These are phyloP conservation scores for Apocynum venetum DNA, from an alignment of 257 asterid species.

Conservation along the genomic window DNA sequence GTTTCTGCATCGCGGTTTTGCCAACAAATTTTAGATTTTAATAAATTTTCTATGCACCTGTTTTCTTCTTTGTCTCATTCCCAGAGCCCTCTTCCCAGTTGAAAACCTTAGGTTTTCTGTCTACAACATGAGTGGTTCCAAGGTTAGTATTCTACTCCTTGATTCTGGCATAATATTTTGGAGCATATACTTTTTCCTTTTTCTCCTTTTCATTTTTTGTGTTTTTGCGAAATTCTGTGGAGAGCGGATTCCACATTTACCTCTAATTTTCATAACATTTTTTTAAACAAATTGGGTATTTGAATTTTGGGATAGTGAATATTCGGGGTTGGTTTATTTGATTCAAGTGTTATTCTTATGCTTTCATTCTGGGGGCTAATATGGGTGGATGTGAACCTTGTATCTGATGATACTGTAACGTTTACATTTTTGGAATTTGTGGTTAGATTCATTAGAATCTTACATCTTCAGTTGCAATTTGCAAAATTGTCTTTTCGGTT, in stretches of 20 bases:
- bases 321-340: not conserved
- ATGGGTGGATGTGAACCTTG: not conserved
- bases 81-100: constrained; percentile 25
- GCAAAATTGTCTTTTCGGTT: not conserved
- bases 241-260: not conserved
- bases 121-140: constrained; percentile 50
- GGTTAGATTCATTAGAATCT: not conserved
- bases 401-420: not conserved
- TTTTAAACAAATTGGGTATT: not conserved
- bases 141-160: constrained; percentile 36
- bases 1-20: constrained; percentile 25
- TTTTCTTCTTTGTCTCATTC: constrained; percentile 33
- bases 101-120: constrained; percentile 21
- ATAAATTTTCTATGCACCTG: constrained; percentile 23
- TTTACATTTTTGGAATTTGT: not conserved
- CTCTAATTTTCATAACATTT: not conserved
- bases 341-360: not conserved
- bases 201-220: not conserved
- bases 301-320: not conserved
- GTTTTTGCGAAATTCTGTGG: not conserved
- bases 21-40: constrained; percentile 31
- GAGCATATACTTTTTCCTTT: not conserved
- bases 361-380: not conserved
- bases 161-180: not conserved
- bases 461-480: not conserved